Evolutionary conservation across 768 basidiomycete genomes (phyloP).

Genomic region (Hortiboletus campestris): DNA sequence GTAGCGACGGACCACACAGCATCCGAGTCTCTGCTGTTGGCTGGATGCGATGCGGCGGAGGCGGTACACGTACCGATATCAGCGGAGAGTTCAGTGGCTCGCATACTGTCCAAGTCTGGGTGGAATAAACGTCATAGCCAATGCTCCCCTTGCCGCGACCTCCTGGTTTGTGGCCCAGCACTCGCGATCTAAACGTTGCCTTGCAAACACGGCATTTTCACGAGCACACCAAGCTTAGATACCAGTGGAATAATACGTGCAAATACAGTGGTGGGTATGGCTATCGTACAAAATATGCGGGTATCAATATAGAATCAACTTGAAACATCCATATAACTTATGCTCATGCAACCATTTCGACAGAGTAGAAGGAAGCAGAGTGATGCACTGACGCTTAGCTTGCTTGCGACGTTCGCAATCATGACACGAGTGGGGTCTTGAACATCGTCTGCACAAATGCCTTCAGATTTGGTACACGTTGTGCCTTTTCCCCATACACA

Average conservation of each 20-base stretch:
- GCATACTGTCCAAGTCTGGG: no score
- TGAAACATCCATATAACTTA: constrained; percentile 7
- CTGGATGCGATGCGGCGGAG: constrained; percentile 5
- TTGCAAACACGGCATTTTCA: neutral
- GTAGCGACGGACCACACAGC: neutral
- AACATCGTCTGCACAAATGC: constrained; percentile 28
- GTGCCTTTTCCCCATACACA: constrained; percentile 47
- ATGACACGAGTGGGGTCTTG: constrained; percentile 32
- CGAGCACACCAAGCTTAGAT: neutral
- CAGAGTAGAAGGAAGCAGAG: neutral
- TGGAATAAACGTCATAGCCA: neutral
- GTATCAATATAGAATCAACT: constrained; percentile 10
- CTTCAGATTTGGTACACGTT: constrained; percentile 20
- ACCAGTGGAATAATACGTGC: constrained; percentile 1
- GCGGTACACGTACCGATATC: neutral
- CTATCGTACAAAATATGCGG: constrained; percentile 19
- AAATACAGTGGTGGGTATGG: constrained; percentile 6
- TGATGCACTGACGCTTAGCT: neutral
- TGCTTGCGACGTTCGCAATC: neutral
- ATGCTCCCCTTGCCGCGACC: no score
- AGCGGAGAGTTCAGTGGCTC: neutral
- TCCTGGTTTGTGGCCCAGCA: no score
- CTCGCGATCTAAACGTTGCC: no score
- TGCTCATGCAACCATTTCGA: neutral
- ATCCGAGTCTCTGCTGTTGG: neutral